These are phyloP conservation scores for Phytophthora crassamura DNA, from an alignment of 352 stramenopile species.

Conservation along the genomic window DNA sequence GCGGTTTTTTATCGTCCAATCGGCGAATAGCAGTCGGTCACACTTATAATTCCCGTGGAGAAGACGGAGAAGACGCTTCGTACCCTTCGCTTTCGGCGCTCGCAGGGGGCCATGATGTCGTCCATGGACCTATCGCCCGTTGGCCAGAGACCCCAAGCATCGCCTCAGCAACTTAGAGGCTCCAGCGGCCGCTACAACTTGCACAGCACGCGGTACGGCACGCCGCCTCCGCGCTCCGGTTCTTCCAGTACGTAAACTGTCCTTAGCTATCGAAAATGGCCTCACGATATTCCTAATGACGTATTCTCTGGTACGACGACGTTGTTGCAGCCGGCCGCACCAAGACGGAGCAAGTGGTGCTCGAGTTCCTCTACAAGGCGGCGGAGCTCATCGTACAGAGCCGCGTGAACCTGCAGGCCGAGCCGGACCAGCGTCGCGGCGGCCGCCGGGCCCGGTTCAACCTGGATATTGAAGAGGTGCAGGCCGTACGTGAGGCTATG, in stretches of 20 bases:
- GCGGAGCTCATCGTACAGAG: conserved; percentile 86
- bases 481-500: conserved; percentile 72
- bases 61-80: conserved; percentile 2
- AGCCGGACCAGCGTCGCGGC: conserved; percentile 48
- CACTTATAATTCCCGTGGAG: background rate
- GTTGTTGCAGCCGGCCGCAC: conserved; percentile 52
- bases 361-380: conserved; percentile 87
- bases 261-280: background rate
- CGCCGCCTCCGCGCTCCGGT: conserved; percentile 16
- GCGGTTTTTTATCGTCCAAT: too few relatives aligned
- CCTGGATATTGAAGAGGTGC: conserved; percentile 84
- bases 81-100: background rate
- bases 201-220: conserved; percentile 22
- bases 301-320: conserved; percentile 4
- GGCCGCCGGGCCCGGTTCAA: conserved; percentile 80
- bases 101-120: conserved; percentile 30
- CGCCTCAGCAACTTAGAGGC: conserved; percentile 9
- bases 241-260: conserved; percentile 5
- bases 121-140: conserved; percentile 13
- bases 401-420: conserved; percentile 71
- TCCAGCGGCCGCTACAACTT: conserved; percentile 10
- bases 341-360: conserved; percentile 87
- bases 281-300: background rate
- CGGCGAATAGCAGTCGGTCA: too few relatives aligned
- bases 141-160: conserved; percentile 1